phyloP scores from a whole-genome alignment of 768 basidiomycete genomes.

The Hebeloma cylindrosporum region DNA sequence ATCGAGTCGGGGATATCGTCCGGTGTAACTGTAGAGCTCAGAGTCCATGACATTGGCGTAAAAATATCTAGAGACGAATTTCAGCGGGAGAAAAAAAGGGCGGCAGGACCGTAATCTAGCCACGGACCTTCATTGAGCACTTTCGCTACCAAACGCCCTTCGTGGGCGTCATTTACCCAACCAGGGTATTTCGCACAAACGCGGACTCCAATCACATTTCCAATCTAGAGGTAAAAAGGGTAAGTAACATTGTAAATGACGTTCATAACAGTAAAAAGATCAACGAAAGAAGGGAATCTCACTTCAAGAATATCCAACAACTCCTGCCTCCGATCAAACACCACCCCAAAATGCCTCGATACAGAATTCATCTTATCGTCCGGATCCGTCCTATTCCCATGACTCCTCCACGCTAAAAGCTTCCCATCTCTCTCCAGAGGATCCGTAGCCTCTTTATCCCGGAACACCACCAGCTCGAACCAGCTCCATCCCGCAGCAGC shows the following conservation, averaged over 20 bases:
- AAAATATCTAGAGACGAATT: constrained; percentile 16
- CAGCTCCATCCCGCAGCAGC: constrained; percentile 17
- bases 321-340: constrained; percentile 23
- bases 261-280: not conserved
- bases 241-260: not conserved
- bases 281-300: not conserved
- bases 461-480: constrained; percentile 21
- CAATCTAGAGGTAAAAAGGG: constrained; percentile 12
- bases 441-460: constrained; percentile 7
- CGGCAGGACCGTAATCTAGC: not conserved
- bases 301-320: constrained; percentile 22
- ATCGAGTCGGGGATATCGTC: constrained; percentile 18
- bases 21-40: constrained; percentile 11
- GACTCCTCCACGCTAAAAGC: constrained; percentile 20
- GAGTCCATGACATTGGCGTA: constrained; percentile 20
- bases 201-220: constrained; percentile 22
- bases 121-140: constrained; percentile 21
- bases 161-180: constrained; percentile 21
- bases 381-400: constrained; percentile 20
- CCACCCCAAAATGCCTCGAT: constrained; percentile 19
- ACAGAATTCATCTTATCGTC: constrained; percentile 7
- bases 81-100: not conserved
- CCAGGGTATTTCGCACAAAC: constrained; percentile 19
- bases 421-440: constrained; percentile 16
- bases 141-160: constrained; percentile 17